A percentile compares a stretch with the other conserved stretches of the same genome.
These are phyloP conservation scores for Syzygium grande DNA, from an alignment of 345 rosid species.

Conservation along the genomic window DNA sequence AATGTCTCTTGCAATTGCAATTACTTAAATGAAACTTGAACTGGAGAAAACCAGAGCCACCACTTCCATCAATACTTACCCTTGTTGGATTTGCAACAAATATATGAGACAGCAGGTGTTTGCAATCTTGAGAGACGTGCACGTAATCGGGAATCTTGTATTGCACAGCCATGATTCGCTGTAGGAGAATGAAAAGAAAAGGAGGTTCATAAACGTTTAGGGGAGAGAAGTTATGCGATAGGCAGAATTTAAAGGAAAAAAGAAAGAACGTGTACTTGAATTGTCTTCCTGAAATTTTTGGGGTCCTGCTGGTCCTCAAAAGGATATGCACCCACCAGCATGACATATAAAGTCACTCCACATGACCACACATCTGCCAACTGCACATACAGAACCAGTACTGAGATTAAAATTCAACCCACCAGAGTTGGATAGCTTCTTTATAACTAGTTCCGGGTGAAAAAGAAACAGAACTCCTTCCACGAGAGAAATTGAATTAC, in stretches of 20 bases:
- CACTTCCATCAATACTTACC: slow-evolving; percentile 18
- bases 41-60: not conserved
- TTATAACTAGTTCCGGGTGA: not conserved
- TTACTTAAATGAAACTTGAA: not conserved
- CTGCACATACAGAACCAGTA: slow-evolving; percentile 18
- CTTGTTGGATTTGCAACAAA: slow-evolving; percentile 67
- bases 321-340: slow-evolving; percentile 93
- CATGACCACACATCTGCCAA: slow-evolving; percentile 97
- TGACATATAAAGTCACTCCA: slow-evolving; percentile 90
- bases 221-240: not conserved
- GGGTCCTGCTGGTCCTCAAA: slow-evolving; percentile 91
- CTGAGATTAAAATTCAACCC: not conserved
- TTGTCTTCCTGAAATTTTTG: slow-evolving; percentile 81
- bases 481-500: not conserved
- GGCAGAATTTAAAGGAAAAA: not conserved
- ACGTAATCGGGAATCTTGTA: slow-evolving; percentile 88
- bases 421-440: not conserved
- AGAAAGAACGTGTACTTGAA: slow-evolving; percentile 44
- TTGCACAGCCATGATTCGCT: slow-evolving; percentile 84
- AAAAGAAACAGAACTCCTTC: not conserved
- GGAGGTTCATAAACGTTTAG: not conserved
- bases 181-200: slow-evolving; percentile 13
- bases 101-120: slow-evolving; percentile 68
- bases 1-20: not conserved
- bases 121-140: slow-evolving; percentile 77